Percentiles rank a stretch among this genome's conserved stretches.
phyloP scores from a whole-genome alignment of 805 yeast genomes.

The Teunomyces kruisii region DNA sequence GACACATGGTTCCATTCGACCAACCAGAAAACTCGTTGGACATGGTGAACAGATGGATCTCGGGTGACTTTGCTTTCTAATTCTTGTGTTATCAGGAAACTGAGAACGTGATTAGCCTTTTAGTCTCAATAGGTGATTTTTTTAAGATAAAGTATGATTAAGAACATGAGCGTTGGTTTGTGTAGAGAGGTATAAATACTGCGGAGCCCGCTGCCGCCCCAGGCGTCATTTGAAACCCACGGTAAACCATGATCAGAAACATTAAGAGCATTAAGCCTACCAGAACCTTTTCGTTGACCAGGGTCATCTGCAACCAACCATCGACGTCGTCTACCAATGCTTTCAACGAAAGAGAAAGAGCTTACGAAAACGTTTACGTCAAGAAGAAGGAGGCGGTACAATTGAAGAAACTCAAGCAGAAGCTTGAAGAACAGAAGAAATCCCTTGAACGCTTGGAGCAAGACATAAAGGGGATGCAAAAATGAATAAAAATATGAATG shows the following conservation, averaged over 20 bases:
- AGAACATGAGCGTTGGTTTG: not conserved
- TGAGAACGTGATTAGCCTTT: too few relatives aligned
- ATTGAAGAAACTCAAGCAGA: constrained; percentile 69
- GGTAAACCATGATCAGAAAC: not conserved
- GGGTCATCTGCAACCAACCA: constrained; percentile 16
- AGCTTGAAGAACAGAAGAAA: constrained; percentile 71
- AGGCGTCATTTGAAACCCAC: too few relatives aligned
- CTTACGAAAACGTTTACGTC: constrained; percentile 81
- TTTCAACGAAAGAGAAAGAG: constrained; percentile 80
- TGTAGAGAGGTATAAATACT: not conserved
- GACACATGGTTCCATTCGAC: constrained; percentile 28
- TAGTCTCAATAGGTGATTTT: too few relatives aligned
- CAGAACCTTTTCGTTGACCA: constrained; percentile 30
- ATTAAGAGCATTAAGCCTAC: constrained; percentile 9
- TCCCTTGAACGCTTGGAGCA: constrained; percentile 47
- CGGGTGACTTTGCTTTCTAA: constrained; percentile 15
- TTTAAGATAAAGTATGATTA: not conserved
- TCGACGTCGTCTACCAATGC: constrained; percentile 23
- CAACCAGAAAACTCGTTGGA: constrained; percentile 22
- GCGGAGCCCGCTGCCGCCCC: not conserved
- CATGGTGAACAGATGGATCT: constrained; percentile 24
- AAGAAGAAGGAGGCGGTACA: constrained; percentile 88
- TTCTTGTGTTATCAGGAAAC: not conserved
- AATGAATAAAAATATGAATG: not conserved
- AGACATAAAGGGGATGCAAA: constrained; percentile 38